Evolutionary conservation across 1,139 yeast genomes (phyloP).

Genomic region (Kodamaea suecica): DNA sequence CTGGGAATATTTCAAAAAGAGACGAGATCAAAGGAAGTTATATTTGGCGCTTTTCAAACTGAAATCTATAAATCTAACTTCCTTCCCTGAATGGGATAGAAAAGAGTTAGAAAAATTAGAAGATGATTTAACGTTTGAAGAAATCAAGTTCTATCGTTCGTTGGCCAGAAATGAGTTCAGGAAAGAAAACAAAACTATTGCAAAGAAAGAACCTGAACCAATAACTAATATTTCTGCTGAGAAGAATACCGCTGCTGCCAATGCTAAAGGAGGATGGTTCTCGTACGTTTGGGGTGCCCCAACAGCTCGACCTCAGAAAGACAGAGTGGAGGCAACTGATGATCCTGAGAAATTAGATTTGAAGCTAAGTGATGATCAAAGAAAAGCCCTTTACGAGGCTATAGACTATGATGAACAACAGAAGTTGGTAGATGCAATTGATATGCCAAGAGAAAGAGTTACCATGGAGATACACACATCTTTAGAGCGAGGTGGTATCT

Average conservation of each 20-base stretch:
- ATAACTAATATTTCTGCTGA: constrained; percentile 1
- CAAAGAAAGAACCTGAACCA: neutral
- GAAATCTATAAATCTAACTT: constrained; percentile 34
- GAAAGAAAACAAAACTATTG: constrained; percentile 43
- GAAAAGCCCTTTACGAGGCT: constrained; percentile 85
- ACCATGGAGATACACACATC: constrained; percentile 64
- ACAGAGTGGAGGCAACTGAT: constrained; percentile 11
- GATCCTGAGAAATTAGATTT: constrained; percentile 32
- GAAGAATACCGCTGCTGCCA: constrained; percentile 4
- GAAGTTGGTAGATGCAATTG: constrained; percentile 50
- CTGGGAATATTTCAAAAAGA: constrained; percentile 74
- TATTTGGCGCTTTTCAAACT: constrained; percentile 70
- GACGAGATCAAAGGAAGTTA: constrained; percentile 67
- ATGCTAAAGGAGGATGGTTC: constrained; percentile 23
- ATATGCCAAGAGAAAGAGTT: constrained; percentile 72
- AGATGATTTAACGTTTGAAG: constrained; percentile 63
- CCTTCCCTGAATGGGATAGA: constrained; percentile 33
- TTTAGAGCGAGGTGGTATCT: constrained; percentile 73
- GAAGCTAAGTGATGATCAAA: constrained; percentile 58
- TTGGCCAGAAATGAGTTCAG: constrained; percentile 66
- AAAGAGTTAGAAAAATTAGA: constrained; percentile 53
- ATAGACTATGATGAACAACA: constrained; percentile 84
- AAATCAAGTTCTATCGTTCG: constrained; percentile 80
- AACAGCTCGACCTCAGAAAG: constrained; percentile 3
- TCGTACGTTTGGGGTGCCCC: constrained; percentile 23